Base-by-base conservation (phyloP, 2,329 filamentous ascomycete species). In the Xenoacremonium recifei region DNA sequence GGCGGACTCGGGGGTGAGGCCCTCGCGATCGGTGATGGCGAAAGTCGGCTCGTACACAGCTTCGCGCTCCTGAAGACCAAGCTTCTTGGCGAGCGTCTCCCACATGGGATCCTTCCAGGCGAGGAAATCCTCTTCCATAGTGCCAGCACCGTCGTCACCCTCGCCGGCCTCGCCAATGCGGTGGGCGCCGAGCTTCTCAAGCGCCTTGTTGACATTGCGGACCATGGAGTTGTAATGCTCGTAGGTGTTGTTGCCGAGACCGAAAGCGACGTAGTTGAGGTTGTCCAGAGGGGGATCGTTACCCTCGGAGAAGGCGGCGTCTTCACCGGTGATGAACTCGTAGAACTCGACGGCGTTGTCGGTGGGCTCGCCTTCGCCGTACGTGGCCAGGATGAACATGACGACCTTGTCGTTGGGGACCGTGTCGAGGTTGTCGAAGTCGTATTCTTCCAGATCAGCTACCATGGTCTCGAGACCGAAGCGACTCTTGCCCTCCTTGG, bases 81-180 rank as follows among this genome's bases (percentile, higher is more conserved):
- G 89, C 62, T 88, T 83, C 52, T 88, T 80, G 18, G 86, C 77
- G 39, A 99, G 76, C 46, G 87, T 87, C 58, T 79, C 75, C 93
- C 95, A 99, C 93, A 99, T 99, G 48, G 91, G 91, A 60, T 99
- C 93, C 73, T 99, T 99, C 93, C 93, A 99, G 53, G 92, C 89
- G 59, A 99, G 72, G 68, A 97, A 99, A 61, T 99, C 95, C 71
- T 99, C 95, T 71, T 99, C 93, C 95, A 99, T 99, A 43, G 93
- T 99, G 48, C 95, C 93, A 52, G 93, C 91, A 51, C 95, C 93
- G 64, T 99, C 93, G 59, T 99, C 93, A 60, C 93, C 93, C 72
- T 97, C 92, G 57, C 95, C 93, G 42, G 91, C 89, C 44, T 84
- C 76, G 34, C 93, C 91, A 54, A 99, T 89, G 54, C 89, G 80